These are phyloP conservation scores for Rhazya stricta DNA, from an alignment of 257 asterid genomes.

Conservation along the genomic window DNA sequence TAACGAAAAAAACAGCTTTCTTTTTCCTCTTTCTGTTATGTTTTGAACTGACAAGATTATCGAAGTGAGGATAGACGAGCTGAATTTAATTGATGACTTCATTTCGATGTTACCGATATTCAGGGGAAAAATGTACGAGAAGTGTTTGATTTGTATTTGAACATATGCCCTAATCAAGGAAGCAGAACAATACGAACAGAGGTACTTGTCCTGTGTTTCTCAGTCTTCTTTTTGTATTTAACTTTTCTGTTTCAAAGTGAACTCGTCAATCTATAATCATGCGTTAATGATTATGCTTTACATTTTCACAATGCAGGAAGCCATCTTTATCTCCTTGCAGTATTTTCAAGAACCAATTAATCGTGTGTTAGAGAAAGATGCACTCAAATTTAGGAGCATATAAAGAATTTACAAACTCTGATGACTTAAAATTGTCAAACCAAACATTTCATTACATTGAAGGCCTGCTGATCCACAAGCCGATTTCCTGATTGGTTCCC, in stretches of 20 bases:
- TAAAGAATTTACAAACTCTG: not conserved
- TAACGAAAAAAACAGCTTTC: too few relatives aligned
- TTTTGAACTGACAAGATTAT: not conserved
- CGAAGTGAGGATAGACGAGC: not conserved
- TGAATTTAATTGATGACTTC: not conserved
- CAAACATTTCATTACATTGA: not conserved
- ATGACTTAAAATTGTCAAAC: not conserved
- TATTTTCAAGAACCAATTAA: conserved; percentile 87
- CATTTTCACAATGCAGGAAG: conserved; percentile 51
- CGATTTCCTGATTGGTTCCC: not conserved
- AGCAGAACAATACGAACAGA: conserved; percentile 94
- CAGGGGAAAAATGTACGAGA: conserved; percentile 70
- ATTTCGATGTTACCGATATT: conserved; percentile 4
- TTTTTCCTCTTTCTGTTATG: not conserved
- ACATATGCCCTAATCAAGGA: conserved; percentile 92
- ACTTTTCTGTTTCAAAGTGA: not conserved
- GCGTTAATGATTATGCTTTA: not conserved
- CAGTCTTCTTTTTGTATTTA: not conserved
- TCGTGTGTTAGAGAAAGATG: conserved; percentile 28
- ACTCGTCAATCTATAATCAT: not conserved
- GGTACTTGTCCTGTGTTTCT: conserved; percentile 29
- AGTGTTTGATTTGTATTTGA: conserved; percentile 63
- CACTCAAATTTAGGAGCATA: not conserved
- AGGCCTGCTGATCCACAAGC: not conserved
- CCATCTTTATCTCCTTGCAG: conserved; percentile 75